phyloP scores from a whole-genome alignment of 2,329 filamentous ascomycete species.

The Penicillium sp. region DNA sequence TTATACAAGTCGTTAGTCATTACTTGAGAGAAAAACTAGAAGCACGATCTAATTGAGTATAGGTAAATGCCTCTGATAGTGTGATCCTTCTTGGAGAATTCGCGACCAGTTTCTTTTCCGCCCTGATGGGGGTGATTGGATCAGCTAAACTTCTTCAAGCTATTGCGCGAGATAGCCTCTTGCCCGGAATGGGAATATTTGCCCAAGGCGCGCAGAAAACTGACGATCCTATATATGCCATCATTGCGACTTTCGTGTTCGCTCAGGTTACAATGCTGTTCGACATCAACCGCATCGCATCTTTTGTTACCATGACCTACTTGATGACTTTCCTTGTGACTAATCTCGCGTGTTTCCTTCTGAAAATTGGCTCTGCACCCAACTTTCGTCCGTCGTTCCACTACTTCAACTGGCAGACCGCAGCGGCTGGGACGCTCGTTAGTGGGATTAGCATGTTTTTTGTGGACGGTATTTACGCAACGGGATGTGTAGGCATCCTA shows the following conservation, averaged over 20 bases:
- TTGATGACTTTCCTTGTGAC: slow-evolving; percentile 90
- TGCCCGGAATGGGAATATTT: slow-evolving; percentile 73
- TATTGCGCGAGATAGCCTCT: slow-evolving; percentile 71
- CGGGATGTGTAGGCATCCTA: slow-evolving; percentile 69
- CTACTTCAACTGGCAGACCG: slow-evolving; percentile 85
- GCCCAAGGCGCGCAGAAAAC: slow-evolving; percentile 67
- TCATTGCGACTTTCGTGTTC: slow-evolving; percentile 71
- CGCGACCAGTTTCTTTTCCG: slow-evolving; percentile 78
- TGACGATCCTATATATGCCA: slow-evolving; percentile 74
- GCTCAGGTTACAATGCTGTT: slow-evolving; percentile 78
- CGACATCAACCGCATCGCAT: slow-evolving; percentile 84
- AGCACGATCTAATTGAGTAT: slow-evolving; percentile 8
- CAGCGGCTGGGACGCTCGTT: slow-evolving; percentile 68
- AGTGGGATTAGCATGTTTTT: slow-evolving; percentile 86
- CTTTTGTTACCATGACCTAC: slow-evolving; percentile 86
- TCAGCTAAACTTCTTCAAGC: slow-evolving; percentile 83
- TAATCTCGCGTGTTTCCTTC: slow-evolving; percentile 80
- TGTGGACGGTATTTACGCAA: slow-evolving; percentile 77
- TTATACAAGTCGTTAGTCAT: slow-evolving; percentile 65
- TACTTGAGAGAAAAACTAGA: neutral
- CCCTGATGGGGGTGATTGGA: slow-evolving; percentile 82
- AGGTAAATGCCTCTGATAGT: slow-evolving; percentile 71
- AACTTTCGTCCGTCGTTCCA: slow-evolving; percentile 87
- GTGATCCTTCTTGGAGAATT: slow-evolving; percentile 79
- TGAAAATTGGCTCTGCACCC: slow-evolving; percentile 82